A percentile compares a stretch with the other conserved stretches of the same genome.
phyloP scores from a whole-genome alignment of 208 protist genomes.

The Endotrypanum monterogeii region DNA sequence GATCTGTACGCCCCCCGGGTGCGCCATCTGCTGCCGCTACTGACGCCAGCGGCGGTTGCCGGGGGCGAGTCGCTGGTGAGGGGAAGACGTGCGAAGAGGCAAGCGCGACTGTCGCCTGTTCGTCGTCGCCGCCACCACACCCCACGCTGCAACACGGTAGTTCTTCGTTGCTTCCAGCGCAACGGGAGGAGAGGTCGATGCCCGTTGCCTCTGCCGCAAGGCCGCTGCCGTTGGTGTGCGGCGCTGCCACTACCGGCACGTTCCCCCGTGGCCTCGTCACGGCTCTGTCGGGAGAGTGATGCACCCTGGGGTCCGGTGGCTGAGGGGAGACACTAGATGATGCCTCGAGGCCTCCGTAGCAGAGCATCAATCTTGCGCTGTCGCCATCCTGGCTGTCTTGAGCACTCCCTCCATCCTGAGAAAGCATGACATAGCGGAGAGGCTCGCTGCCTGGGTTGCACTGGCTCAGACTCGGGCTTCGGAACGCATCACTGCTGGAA shows the following conservation, averaged over 20 bases:
- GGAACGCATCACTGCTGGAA: not conserved
- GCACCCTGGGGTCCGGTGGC: conserved; percentile 25
- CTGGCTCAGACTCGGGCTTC: conserved; percentile 13
- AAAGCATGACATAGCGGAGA: not conserved
- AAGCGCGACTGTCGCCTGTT: not conserved
- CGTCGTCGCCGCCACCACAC: not conserved
- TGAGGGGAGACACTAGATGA: conserved; percentile 30
- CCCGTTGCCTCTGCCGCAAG: not conserved
- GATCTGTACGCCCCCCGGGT: not conserved
- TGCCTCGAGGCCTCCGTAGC: not conserved
- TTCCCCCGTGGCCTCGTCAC: not conserved
- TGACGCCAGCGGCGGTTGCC: not conserved
- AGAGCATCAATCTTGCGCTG: not conserved
- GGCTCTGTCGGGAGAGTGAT: not conserved
- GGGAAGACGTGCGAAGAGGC: not conserved
- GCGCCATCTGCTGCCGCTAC: not conserved
- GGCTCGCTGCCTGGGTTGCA: conserved; percentile 10
- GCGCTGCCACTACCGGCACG: not conserved
- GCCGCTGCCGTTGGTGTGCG: not conserved
- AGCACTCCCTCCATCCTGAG: conserved; percentile 1
- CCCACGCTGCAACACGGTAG: not conserved
- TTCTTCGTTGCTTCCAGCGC: not conserved
- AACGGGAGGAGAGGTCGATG: not conserved
- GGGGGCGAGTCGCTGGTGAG: not conserved
- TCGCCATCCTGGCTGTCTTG: conserved; percentile 1